phyloP scores from a whole-genome alignment of 345 rosid species.

The Heritiera fomes region DNA sequence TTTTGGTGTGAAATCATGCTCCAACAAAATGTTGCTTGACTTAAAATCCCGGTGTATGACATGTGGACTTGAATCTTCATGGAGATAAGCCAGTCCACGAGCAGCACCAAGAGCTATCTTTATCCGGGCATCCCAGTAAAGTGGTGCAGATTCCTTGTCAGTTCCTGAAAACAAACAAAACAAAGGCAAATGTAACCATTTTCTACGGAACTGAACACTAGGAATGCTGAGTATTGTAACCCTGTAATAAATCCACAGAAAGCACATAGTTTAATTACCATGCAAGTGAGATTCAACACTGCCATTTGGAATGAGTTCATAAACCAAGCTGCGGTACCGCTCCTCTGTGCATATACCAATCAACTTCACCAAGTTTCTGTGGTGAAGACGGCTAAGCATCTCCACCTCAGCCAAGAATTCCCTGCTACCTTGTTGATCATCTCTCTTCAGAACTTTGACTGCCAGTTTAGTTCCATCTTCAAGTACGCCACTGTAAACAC shows the following conservation, averaged over 20 bases:
- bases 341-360: constrained; percentile 94
- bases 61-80: constrained; percentile 93
- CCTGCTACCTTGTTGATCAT: constrained; percentile 85
- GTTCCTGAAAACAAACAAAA: constrained; percentile 45
- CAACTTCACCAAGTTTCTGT: constrained; percentile 85
- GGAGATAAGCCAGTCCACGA: constrained; percentile 90
- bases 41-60: constrained; percentile 98
- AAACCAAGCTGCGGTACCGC: constrained; percentile 73
- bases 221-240: not conserved
- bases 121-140: constrained; percentile 85
- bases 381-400: constrained; percentile 98
- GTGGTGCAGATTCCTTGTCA: constrained; percentile 73
- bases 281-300: constrained; percentile 97
- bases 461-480: constrained; percentile 86
- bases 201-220: constrained; percentile 1
- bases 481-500: constrained; percentile 74
- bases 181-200: not conserved
- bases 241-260: not conserved
- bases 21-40: constrained; percentile 90
- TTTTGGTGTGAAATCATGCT: constrained; percentile 87
- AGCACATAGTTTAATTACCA: constrained; percentile 43
- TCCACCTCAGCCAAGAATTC: constrained; percentile 96
- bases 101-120: constrained; percentile 99
- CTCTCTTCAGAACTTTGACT: constrained; percentile 88
- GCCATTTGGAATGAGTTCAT: constrained; percentile 94